A percentile compares a stretch with the other conserved stretches of the same genome.
These are phyloP conservation scores for Penicillium freii DNA, from an alignment of 2,329 filamentous ascomycete genomes.

Conservation along the genomic window DNA sequence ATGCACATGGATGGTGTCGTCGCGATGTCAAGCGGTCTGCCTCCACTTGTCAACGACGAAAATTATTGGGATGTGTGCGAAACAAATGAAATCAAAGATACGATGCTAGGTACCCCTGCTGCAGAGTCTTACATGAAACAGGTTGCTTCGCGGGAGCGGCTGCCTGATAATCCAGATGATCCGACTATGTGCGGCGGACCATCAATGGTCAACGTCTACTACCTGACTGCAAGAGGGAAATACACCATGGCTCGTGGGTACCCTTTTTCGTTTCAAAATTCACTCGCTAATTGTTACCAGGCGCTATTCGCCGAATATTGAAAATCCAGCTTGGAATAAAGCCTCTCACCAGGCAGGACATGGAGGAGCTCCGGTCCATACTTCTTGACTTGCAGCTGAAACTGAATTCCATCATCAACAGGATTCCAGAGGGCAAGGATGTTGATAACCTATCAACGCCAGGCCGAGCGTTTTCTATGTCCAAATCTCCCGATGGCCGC, in stretches of 20 bases:
- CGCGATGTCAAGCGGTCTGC: constrained; percentile 50
- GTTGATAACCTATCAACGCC: constrained; percentile 20
- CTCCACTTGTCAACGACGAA: constrained; percentile 48
- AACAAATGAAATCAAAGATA: constrained; percentile 49
- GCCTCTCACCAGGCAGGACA: constrained; percentile 43
- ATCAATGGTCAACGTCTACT: constrained; percentile 45
- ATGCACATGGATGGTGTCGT: constrained; percentile 50
- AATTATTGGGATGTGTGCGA: constrained; percentile 50
- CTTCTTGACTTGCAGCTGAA: constrained; percentile 43
- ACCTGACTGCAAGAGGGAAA: constrained; percentile 45
- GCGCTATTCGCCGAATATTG: constrained; percentile 44
- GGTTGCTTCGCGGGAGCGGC: constrained; percentile 32
- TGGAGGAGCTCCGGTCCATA: constrained; percentile 45
- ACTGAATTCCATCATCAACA: constrained; percentile 43
- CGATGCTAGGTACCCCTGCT: constrained; percentile 39
- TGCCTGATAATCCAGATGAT: constrained; percentile 44
- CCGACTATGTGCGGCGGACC: constrained; percentile 41
- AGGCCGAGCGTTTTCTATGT: constrained; percentile 27
- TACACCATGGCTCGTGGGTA: constrained; percentile 47
- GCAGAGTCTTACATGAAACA: constrained; percentile 39
- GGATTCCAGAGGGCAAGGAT: constrained; percentile 40
- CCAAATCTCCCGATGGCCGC: constrained; percentile 29
- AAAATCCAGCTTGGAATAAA: constrained; percentile 48
- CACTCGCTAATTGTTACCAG: constrained; percentile 22
- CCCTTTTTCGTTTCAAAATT: background rate